A percentile compares a stretch with the other conserved stretches of the same genome.
These are phyloP conservation scores for Cystobasidium onofrii DNA, from an alignment of 768 basidiomycete genomes.

Conservation along the genomic window DNA sequence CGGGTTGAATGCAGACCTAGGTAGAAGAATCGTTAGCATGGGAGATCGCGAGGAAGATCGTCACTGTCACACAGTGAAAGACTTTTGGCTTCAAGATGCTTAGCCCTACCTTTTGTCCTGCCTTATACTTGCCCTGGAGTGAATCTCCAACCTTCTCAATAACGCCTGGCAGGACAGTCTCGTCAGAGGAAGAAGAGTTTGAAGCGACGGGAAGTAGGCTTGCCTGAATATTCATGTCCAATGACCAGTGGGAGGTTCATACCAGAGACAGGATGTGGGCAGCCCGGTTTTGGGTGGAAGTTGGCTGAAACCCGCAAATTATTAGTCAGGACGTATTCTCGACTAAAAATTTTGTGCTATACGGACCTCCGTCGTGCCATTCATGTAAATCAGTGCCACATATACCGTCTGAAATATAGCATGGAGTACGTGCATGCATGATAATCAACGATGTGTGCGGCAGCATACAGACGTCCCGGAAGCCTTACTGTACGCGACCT, in stretches of 20 bases:
- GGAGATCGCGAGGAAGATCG: no score
- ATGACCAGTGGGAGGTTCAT: slow-evolving; percentile 49
- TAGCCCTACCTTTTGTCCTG: slow-evolving; percentile 10
- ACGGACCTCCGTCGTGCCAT: slow-evolving; percentile 41
- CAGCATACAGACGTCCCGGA: no score
- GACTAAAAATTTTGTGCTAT: not conserved
- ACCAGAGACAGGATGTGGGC: slow-evolving; percentile 47
- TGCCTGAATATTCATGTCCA: slow-evolving; percentile 49
- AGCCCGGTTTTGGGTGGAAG: slow-evolving; percentile 44
- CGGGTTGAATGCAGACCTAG: slow-evolving; percentile 18
- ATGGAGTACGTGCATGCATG: no score
- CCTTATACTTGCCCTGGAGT: slow-evolving; percentile 22
- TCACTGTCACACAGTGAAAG: no score
- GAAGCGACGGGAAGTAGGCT: not conserved
- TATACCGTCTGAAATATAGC: slow-evolving; percentile 44
- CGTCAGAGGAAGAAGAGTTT: not conserved
- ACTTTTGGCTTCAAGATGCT: no score
- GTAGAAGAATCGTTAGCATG: not conserved
- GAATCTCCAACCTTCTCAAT: slow-evolving; percentile 24
- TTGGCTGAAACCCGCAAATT: slow-evolving; percentile 40
- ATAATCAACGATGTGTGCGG: no score
- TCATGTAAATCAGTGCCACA: slow-evolving; percentile 53
- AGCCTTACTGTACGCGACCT: not conserved
- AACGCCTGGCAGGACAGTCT: not conserved
- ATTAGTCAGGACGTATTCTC: not conserved